Evolutionary conservation across 2,329 filamentous ascomycete genomes (phyloP), one percentile per base, ranked within the genome.

Genomic region (Pyrenochaeta sp.): DNA sequence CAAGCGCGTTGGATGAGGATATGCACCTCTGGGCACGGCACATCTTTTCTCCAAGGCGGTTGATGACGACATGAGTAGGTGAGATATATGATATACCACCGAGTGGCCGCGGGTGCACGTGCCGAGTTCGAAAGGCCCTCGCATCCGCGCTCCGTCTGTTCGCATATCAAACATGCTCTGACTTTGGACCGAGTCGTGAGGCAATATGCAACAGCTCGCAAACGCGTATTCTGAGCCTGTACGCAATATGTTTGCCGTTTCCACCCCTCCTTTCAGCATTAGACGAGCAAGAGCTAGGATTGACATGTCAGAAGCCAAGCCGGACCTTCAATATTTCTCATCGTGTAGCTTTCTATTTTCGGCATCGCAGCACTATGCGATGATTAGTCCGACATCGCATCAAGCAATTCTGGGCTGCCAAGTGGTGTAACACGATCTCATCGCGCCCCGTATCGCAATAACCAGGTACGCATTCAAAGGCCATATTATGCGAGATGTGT

Each of bases 51-150:
- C 12, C 7, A 31, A 18, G 36, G 37, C 20, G 46, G 32, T 35
- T 36, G 29, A 40, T 51, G 48, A 51, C 48, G 48, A 45, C 41
- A 45, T 17, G 33, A 50, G 15, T 49, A 31, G 11, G 17, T 17
- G 7, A 50, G 36, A 40, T 29, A 31, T 15, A 17, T 17, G 7
- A 50, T 44, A 40, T 29, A 30, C 18, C 14, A 11, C 33, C 18
- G 39, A 17, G 33, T 21, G 33, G 5, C 11, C 17, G 27, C 21
- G 15, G 17, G 14, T 27, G 23, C 23, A 27, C 23, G 9, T 27
- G 23, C 23, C n/a, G n/a, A n/a, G n/a, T n/a, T n/a, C n/a, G n/a
- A n/a, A 27, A 4, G 4, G 23, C 23, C 9, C 23, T 27, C 23
- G 9, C 23, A 27, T 4, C 23, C 23, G 4, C 9, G 4, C 23